A percentile compares a stretch with the other conserved stretches of the same genome.
phyloP scores from a whole-genome alignment of 148 eudicot species.

The Bassia scoparia region DNA sequence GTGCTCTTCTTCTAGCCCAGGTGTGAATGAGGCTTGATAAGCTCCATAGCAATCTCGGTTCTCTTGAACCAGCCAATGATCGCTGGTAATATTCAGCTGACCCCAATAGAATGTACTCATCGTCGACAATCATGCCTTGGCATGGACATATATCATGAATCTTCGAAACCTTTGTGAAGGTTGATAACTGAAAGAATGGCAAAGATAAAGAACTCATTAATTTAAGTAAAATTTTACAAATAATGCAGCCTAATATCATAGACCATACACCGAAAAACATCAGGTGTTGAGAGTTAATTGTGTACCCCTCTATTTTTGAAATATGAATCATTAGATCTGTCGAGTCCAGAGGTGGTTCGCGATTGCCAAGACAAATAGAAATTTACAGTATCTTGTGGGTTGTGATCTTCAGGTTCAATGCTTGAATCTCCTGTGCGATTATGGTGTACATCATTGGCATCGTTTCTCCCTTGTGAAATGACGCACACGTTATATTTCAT shows the following conservation, averaged over 20 bases:
- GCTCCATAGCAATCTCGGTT: slow-evolving; percentile 72
- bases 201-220: not conserved
- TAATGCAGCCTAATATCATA: not conserved
- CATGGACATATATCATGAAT: slow-evolving; percentile 68
- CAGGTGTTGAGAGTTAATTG: not conserved
- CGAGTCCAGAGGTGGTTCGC: slow-evolving; percentile 45
- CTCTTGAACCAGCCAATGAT: slow-evolving; percentile 64
- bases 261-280: not conserved
- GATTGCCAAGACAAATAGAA: slow-evolving; percentile 93
- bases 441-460: slow-evolving; percentile 63
- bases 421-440: slow-evolving; percentile 62
- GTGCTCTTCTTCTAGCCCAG: slow-evolving; percentile 39
- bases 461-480: slow-evolving; percentile 42
- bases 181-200: slow-evolving; percentile 28
- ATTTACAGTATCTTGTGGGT: slow-evolving; percentile 72
- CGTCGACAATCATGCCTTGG: slow-evolving; percentile 73
- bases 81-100: slow-evolving; percentile 68
- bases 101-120: slow-evolving; percentile 56
- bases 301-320: slow-evolving; percentile 34
- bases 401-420: slow-evolving; percentile 44
- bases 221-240: not conserved
- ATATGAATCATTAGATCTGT: slow-evolving; percentile 23
- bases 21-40: slow-evolving; percentile 54
- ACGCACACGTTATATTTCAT: too few relatives aligned
- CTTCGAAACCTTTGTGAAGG: slow-evolving; percentile 44